Percentiles rank a stretch among this genome's conserved stretches.
These are phyloP conservation scores for Aurantiochytrium sp. DNA, from an alignment of 108 stramenopile species.

Conservation along the genomic window DNA sequence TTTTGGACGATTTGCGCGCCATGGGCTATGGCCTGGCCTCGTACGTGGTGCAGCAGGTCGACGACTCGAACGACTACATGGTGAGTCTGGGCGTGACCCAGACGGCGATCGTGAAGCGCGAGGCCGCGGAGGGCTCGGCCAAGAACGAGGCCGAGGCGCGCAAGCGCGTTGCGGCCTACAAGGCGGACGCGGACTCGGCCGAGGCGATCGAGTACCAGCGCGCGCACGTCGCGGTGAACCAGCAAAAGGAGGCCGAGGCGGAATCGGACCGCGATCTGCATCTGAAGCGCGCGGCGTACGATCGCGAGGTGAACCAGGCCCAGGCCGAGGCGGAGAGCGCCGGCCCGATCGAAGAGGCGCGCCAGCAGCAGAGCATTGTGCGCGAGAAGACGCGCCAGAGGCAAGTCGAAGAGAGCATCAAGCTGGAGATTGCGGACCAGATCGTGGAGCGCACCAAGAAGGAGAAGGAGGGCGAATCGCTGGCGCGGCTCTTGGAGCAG, in stretches of 20 bases:
- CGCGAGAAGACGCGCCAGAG: constrained; percentile 45
- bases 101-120: constrained; percentile 50
- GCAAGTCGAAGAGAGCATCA: constrained; percentile 43
- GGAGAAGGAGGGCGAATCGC: constrained; percentile 47
- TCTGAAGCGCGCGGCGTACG: constrained; percentile 35
- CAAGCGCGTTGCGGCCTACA: constrained; percentile 51
- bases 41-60: constrained; percentile 46
- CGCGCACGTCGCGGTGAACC: constrained; percentile 40
- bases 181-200: constrained; percentile 44
- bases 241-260: constrained; percentile 37
- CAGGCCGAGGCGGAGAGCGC: constrained; percentile 40
- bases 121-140: constrained; percentile 49
- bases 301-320: constrained; percentile 43
- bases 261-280: constrained; percentile 28
- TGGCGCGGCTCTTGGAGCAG: constrained; percentile 51
- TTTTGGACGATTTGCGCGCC: constrained; percentile 37
- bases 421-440: constrained; percentile 47
- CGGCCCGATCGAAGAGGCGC: constrained; percentile 47
- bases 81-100: constrained; percentile 47
- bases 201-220: constrained; percentile 38
- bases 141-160: constrained; percentile 46
- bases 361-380: constrained; percentile 46
- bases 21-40: constrained; percentile 49
- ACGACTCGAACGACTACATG: constrained; percentile 49
- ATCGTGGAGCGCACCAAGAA: constrained; percentile 43